Evolutionary conservation across 1,139 yeast species (phyloP).

Genomic region (Magnusiomyces suaveolens): DNA sequence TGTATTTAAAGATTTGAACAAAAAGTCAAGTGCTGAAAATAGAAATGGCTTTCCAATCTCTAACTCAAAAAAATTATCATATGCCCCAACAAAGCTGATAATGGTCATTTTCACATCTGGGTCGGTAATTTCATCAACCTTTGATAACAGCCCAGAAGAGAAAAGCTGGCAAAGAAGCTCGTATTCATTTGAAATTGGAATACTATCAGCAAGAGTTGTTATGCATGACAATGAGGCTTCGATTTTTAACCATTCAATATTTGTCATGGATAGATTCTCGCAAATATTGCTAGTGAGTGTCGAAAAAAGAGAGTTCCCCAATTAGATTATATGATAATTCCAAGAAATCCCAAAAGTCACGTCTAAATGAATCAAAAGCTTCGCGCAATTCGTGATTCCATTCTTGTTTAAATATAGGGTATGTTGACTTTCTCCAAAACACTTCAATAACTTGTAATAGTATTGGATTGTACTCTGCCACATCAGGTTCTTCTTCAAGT

Average conservation of each 20-base stretch:
- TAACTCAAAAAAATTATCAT: conserved; percentile 29
- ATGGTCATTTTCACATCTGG: conserved; percentile 30
- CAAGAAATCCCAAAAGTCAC: conserved; percentile 66
- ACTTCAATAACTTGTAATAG: conserved; percentile 42
- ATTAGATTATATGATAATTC: conserved; percentile 60
- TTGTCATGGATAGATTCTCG: conserved; percentile 15
- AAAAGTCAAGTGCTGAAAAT: conserved; percentile 25
- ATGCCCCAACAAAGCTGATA: conserved; percentile 30
- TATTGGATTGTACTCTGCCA: conserved; percentile 29
- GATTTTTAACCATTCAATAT: conserved; percentile 37
- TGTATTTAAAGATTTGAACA: conserved; percentile 29
- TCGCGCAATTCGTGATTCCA: conserved; percentile 32
- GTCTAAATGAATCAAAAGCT: conserved; percentile 59
- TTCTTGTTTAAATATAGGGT: conserved; percentile 25
- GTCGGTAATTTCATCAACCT: conserved; percentile 23
- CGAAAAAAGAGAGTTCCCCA: conserved; percentile 45
- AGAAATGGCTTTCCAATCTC: conserved; percentile 27
- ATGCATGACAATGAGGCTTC: conserved; percentile 65
- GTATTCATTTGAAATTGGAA: conserved; percentile 13
- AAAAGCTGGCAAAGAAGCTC: conserved; percentile 7
- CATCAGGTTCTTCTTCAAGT: conserved; percentile 28
- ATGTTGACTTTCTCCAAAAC: conserved; percentile 55
- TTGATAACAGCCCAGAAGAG: conserved; percentile 26
- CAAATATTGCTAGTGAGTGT: conserved; percentile 41
- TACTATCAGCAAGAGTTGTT: conserved; percentile 39